Base-by-base conservation (phyloP, 805 yeast species). In the Saccharomycopsis sp. region DNA sequence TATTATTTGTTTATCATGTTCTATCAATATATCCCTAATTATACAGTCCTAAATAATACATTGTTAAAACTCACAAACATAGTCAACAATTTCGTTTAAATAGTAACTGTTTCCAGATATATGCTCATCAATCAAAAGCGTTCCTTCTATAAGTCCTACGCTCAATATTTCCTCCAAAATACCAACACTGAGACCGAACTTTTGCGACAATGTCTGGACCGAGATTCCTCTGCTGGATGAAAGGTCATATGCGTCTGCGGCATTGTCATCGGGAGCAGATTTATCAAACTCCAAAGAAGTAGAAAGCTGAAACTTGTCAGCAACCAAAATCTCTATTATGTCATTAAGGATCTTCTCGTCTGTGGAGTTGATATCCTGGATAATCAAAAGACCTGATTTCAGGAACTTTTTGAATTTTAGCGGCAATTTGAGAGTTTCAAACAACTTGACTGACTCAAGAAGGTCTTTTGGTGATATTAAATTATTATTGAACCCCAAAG, bases 401-500 rank as follows among this genome's bases (percentile, higher is more conserved):
- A 65, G 70, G 52, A 77, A 74, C 52, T 65, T 74, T 63, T 74
- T 73, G 58, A 79, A 62, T 2, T 71, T 66, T 34, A 86, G 69
- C 0, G 93, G 90, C 15, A 93, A 72, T 5, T 80, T 75, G 51
- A 91, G 71, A 5, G 65, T 66, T 3, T 79, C 83, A 65, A 90
- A 83, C 14, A 75, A 68, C 25, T 75, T 75, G 56, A 89, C 78
- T 0, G 96, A 84, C 52, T 79, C 80, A 55, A 71, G 75, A 55
- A 93, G 73, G 63, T 89, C 96, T 23, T 70, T 70, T 0, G 97
- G 89, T 1, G 89, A 78, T 0, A 92, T 78, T 47, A 90, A 75
- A 53, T 85, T 86, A 7, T 82, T 75, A 1, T 86, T 87, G 25
- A 81, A 73, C 5, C 89, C 83, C 63, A 88, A 76, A 0, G 86